Conservation (phyloP, 2,329 filamentous ascomycete genomes). For the Alternaria postmessia region DNA sequence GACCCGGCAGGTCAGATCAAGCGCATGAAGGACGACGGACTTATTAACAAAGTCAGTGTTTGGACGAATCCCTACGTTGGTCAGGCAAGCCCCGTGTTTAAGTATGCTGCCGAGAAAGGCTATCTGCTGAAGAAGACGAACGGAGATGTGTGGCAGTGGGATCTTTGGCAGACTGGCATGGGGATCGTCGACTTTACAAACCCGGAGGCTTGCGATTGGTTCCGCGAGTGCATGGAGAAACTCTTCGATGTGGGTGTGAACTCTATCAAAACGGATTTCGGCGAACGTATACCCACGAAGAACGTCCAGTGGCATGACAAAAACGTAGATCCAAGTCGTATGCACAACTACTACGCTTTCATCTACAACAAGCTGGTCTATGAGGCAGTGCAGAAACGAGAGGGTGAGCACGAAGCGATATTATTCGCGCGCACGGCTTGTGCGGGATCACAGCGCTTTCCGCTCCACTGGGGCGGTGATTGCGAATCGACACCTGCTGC, state of each 20-base stretch:
- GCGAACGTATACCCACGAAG: conserved; percentile 72
- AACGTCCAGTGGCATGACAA: conserved; percentile 71
- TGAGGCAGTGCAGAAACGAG: conserved; percentile 65
- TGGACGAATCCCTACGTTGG: conserved; percentile 81
- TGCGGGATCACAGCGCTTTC: conserved; percentile 74
- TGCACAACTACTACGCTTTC: conserved; percentile 83
- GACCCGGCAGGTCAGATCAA: conserved; percentile 71
- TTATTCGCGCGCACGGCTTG: conserved; percentile 74
- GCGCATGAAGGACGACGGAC: conserved; percentile 68
- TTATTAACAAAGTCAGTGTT: conserved; percentile 70
- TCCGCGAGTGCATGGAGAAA: conserved; percentile 65
- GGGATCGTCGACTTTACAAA: conserved; percentile 78
- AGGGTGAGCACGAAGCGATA: conserved; percentile 64
- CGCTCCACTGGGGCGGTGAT: conserved; percentile 73
- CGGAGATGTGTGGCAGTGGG: conserved; percentile 78
- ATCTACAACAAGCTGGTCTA: conserved; percentile 76
- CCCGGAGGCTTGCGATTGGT: conserved; percentile 72
- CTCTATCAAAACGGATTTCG: conserved; percentile 79
- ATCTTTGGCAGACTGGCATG: conserved; percentile 81
- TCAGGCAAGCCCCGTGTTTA: conserved; percentile 72
- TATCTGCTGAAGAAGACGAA: conserved; percentile 74
- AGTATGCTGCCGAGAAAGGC: conserved; percentile 69
- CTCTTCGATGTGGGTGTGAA: conserved; percentile 76
- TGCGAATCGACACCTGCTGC: conserved; percentile 77
- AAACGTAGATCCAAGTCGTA: conserved; percentile 67